Evolutionary conservation across 2,329 filamentous ascomycete genomes (phyloP).

Genomic region (Cadophora malorum): DNA sequence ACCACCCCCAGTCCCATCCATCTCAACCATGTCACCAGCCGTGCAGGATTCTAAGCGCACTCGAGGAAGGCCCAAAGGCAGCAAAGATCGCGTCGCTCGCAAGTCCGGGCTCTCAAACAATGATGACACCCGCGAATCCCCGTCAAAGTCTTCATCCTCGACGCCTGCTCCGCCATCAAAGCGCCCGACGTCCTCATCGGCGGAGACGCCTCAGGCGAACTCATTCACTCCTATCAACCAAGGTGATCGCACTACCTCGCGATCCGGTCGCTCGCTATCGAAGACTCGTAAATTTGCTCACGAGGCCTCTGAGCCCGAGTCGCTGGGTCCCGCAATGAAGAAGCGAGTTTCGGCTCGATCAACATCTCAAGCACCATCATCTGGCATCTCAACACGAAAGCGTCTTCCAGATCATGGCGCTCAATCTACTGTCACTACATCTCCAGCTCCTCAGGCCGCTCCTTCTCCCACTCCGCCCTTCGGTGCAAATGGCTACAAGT

Average conservation of each 20-base stretch:
- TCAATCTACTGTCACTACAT: background rate
- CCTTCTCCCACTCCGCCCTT: background rate
- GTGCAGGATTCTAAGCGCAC: conserved; percentile 3
- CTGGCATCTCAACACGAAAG: background rate
- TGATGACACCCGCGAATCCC: conserved; percentile 1
- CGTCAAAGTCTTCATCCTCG: conserved; percentile 9
- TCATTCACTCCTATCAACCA: conserved; percentile 9
- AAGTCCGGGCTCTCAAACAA: conserved; percentile 9
- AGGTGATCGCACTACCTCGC: conserved; percentile 7
- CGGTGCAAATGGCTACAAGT: conserved; percentile 13
- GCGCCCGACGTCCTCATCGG: conserved; percentile 1
- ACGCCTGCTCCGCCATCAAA: conserved; percentile 18
- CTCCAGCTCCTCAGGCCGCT: background rate
- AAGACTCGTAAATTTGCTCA: conserved; percentile 7
- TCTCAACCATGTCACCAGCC: conserved; percentile 10
- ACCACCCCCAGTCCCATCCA: background rate
- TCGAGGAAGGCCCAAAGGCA: conserved; percentile 14
- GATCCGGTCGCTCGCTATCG: conserved; percentile 11
- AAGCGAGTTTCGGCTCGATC: conserved; percentile 17
- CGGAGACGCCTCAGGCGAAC: background rate
- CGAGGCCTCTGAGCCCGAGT: conserved; percentile 10
- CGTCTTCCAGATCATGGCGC: conserved; percentile 16
- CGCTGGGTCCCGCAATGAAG: conserved; percentile 15
- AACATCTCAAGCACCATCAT: conserved; percentile 12
- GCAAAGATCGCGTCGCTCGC: conserved; percentile 18